Evolutionary conservation across 768 basidiomycete species (phyloP).

Genomic region (Suillus spraguei): DNA sequence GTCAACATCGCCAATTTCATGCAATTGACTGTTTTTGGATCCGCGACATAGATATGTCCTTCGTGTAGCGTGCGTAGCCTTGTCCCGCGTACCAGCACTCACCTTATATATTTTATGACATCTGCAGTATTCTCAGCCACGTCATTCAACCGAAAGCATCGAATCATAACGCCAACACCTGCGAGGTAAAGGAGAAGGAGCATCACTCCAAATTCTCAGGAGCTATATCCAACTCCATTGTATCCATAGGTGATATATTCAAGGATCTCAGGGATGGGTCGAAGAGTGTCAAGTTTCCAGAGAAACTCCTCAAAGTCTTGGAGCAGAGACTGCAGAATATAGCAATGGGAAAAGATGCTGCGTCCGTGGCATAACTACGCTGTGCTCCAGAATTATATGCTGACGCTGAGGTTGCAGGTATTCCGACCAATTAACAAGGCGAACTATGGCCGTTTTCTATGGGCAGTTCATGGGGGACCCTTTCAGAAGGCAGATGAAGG

Average conservation of each 20-base stretch:
- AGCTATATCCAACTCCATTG: conserved; percentile 58
- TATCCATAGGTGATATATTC: conserved; percentile 76
- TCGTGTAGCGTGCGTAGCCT: conserved; percentile 73
- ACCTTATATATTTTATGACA: conserved; percentile 14
- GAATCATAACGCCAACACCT: conserved; percentile 30
- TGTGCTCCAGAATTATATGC: conserved; percentile 12
- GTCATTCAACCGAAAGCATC: conserved; percentile 62
- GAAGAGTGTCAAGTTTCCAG: conserved; percentile 91
- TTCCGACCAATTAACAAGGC: conserved; percentile 85
- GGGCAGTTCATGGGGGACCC: conserved; percentile 83
- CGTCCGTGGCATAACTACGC: conserved; percentile 52
- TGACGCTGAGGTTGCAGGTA: conserved; percentile 51
- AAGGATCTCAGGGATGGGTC: conserved; percentile 76
- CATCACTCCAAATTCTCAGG: conserved; percentile 66
- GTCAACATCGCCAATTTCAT: conserved; percentile 9
- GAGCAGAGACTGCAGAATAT: conserved; percentile 90
- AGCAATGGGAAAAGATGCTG: conserved; percentile 89
- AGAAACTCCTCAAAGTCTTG: conserved; percentile 89
- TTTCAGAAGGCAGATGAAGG: conserved; percentile 90
- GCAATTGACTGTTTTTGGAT: conserved; percentile 16
- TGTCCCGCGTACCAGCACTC: conserved; percentile 5
- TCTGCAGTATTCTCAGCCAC: conserved; percentile 67
- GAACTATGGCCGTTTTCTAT: conserved; percentile 93
- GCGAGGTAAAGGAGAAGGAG: conserved; percentile 58
- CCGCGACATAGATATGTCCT: conserved; percentile 64